These are phyloP conservation scores for Diaporthe caulivora DNA, from an alignment of 2,329 filamentous ascomycete genomes.

Conservation along the genomic window DNA sequence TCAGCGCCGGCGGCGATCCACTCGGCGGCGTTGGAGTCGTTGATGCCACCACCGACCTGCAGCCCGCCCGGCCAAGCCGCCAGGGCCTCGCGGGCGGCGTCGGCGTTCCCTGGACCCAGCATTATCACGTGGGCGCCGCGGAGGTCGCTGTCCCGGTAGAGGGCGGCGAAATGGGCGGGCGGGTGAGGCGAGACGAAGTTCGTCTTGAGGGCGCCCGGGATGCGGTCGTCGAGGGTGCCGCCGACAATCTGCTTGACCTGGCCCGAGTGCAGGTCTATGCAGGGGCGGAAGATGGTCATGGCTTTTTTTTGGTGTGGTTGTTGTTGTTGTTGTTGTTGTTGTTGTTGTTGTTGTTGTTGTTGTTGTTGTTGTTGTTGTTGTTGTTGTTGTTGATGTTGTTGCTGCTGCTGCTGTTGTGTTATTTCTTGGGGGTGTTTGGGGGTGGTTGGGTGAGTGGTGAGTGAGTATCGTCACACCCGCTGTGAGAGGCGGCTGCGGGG, in stretches of 20 bases:
- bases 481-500: conserved; percentile 18
- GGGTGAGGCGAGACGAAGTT: conserved; percentile 92
- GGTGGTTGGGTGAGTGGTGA: not conserved
- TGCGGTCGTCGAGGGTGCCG: conserved; percentile 82
- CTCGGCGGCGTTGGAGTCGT: conserved; percentile 81
- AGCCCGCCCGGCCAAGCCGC: conserved; percentile 82
- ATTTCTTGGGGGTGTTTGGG: not conserved
- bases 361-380: too few species aligned
- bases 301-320: not conserved
- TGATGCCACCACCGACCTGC: conserved; percentile 96
- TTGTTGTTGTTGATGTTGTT: too few species aligned
- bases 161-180: conserved; percentile 81
- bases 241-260: conserved; percentile 99
- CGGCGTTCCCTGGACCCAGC: conserved; percentile 89
- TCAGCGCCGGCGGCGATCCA: conserved; percentile 93
- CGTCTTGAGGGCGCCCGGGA: conserved; percentile 76
- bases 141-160: conserved; percentile 83
- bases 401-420: too few species aligned
- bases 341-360: too few species aligned
- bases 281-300: conserved; percentile 97
- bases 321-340: too few species aligned
- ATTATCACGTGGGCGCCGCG: conserved; percentile 94
- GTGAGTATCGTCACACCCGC: not conserved
- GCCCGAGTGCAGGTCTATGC: conserved; percentile 97
- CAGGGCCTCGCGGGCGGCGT: conserved; percentile 82